Percentiles rank a stretch among this genome's conserved stretches.
Conservation (phyloP, 352 stramenopile genomes). For the Blastocystis sp. region DNA sequence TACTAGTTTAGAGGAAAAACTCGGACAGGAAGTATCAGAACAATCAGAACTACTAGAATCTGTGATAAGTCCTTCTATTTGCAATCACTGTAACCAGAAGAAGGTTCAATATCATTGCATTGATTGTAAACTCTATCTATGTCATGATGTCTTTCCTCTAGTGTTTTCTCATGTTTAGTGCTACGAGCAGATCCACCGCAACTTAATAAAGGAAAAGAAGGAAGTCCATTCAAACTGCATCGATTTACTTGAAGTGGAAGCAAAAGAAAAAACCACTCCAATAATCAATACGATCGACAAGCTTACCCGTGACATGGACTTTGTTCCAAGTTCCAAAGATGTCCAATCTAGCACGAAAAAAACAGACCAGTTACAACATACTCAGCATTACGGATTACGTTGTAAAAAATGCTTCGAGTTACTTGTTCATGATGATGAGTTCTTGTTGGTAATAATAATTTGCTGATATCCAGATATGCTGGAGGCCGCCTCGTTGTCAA, state of each 20-base stretch:
- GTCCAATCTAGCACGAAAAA: not conserved
- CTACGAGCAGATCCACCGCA: not conserved
- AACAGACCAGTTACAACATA: not conserved
- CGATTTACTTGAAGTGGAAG: not conserved
- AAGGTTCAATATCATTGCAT: not conserved
- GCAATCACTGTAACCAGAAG: not conserved
- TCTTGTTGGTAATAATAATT: not conserved
- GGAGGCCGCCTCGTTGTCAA: not conserved
- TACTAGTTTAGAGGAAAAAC: not conserved
- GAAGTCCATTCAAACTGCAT: not conserved
- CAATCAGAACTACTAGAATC: not conserved
- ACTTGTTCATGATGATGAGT: slow-evolving; percentile 44
- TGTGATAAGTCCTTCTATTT: not conserved
- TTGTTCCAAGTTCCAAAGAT: not conserved
- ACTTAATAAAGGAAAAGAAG: not conserved
- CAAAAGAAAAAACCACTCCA: not conserved
- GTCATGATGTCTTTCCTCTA: not conserved
- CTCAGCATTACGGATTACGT: slow-evolving; percentile 15
- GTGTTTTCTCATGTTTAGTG: not conserved
- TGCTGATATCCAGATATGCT: not conserved
- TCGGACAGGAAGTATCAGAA: not conserved
- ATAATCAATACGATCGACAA: not conserved
- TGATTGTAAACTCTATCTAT: not conserved
- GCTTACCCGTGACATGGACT: not conserved
- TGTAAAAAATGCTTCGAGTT: slow-evolving; percentile 57